Base-by-base conservation (phyloP, 768 basidiomycete genomes). In the Russula griseocarnosa region DNA sequence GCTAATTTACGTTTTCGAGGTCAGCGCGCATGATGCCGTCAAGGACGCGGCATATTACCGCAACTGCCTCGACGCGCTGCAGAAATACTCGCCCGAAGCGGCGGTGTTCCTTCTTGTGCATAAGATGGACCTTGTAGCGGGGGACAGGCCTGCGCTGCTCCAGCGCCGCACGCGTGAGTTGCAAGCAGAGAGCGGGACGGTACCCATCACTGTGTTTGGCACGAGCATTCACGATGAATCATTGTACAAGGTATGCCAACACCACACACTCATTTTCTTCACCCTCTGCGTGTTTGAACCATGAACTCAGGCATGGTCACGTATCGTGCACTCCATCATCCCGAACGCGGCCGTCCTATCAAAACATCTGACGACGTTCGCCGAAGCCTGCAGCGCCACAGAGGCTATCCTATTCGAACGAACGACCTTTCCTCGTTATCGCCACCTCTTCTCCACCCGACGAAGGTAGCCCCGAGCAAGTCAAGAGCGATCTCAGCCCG, bases 211-310 rank as follows among this genome's bases (percentile, higher is more conserved):
- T 32, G 88, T 94, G 20, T 94, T 94, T 69, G 92, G 90, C 28
- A 98, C 97, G 20, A 94, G 90, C 72, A 99, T 99, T 68, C 97
- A 94, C 75, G 94, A 99, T 73, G 96, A 99, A 75, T 94, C 90
- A 69, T 77, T 99, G 54, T 99, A 98, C 80, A 94, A 90, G 82
- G 95, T 87, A 67, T 62, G 73, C 26, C 3, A n/a, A 40, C n/a
- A 0, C 22, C 9, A n/a, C 20, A 10, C 2, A 10, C 22, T 3
- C 4, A 20, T 46, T 62, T 46, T 28, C 5, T 22, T 13, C 36
- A 8, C 30, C 14, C 28, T 36, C 11, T 9, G 32, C 32, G 34
- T 50, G 24, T 42, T 62, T 57, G 57, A 50, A 60, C 65, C 49
- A 54, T 40, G 8, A 28, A 30, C 53, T 11, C 60, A 98, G 96